These are phyloP conservation scores for Cutaneotrichosporon sp. DNA, from an alignment of 1,284 basidiomycete species.

Conservation along the genomic window DNA sequence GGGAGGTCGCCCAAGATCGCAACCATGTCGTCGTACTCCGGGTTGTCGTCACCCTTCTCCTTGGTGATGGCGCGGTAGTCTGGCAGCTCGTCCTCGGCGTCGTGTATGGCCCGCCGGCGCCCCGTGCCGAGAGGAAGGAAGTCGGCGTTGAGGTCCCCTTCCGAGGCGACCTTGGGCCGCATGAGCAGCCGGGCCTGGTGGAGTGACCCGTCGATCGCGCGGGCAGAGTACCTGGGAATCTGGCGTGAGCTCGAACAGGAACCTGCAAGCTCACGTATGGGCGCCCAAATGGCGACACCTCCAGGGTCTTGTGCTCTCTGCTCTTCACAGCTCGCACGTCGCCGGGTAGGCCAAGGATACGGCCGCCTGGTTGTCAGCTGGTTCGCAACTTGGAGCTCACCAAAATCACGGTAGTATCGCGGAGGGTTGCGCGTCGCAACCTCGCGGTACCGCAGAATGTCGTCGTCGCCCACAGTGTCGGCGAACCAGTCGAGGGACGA, in stretches of 20 bases:
- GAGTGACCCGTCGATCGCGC: constrained; percentile 15
- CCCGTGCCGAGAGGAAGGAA: constrained; percentile 15
- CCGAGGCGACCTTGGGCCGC: constrained; percentile 1
- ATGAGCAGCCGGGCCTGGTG: constrained; percentile 18
- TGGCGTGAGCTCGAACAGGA: constrained; percentile 15
- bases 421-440: constrained; percentile 29
- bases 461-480: constrained; percentile 39
- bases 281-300: constrained; percentile 36
- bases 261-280: constrained; percentile 38
- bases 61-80: constrained; percentile 19
- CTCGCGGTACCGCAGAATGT: constrained; percentile 29
- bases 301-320: constrained; percentile 31
- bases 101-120: background rate
- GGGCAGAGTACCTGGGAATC: constrained; percentile 23
- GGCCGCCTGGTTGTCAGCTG: constrained; percentile 24
- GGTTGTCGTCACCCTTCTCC: constrained; percentile 23
- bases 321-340: constrained; percentile 34
- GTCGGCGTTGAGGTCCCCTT: constrained; percentile 10
- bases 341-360: constrained; percentile 29
- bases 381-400: constrained; percentile 24
- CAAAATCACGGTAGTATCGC: constrained; percentile 33
- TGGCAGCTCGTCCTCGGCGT: constrained; percentile 11
- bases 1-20: constrained; percentile 30
- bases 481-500: constrained; percentile 29
- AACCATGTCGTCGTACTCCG: constrained; percentile 16